Evolutionary conservation across 2,329 filamentous ascomycete genomes (phyloP).

Genomic region (Furcasterigmium sp.): DNA sequence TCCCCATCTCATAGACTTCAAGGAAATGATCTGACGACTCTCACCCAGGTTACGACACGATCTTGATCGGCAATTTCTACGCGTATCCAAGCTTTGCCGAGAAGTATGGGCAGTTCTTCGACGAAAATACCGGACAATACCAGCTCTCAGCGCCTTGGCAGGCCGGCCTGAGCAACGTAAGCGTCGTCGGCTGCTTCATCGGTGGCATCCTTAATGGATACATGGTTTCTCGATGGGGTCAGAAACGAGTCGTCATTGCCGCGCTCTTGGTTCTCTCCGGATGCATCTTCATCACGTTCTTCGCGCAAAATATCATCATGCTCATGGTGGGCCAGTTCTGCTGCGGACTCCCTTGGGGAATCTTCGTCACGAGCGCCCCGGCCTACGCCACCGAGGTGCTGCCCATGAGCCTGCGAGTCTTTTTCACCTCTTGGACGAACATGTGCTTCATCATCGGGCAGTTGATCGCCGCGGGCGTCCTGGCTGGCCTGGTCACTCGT

Average conservation of each 20-base stretch:
- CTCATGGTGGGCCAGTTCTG: conserved; percentile 40
- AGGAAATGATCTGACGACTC: too few relatives aligned
- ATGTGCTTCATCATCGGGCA: conserved; percentile 46
- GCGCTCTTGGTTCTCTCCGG: background rate
- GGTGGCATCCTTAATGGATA: conserved; percentile 33
- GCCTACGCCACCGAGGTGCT: conserved; percentile 44
- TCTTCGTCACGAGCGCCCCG: conserved; percentile 39
- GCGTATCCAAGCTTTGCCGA: conserved; percentile 24
- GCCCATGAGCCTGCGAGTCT: conserved; percentile 37
- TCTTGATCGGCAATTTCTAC: conserved; percentile 29
- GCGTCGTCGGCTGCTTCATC: conserved; percentile 23
- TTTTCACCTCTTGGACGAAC: conserved; percentile 42
- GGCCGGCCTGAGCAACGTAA: conserved; percentile 30
- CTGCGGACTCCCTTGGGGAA: conserved; percentile 40
- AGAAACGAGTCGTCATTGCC: conserved; percentile 31
- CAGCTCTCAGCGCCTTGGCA: conserved; percentile 35
- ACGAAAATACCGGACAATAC: conserved; percentile 19
- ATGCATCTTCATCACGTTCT: background rate
- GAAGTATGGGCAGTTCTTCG: conserved; percentile 20
- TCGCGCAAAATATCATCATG: conserved; percentile 23
- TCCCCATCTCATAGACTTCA: too few relatives aligned
- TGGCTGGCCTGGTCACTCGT: conserved; percentile 30
- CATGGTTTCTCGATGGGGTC: conserved; percentile 32
- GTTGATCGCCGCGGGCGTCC: conserved; percentile 36
- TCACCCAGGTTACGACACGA: conserved; percentile 27